These are phyloP conservation scores for Lavandula angustifolia DNA, from an alignment of 257 asterid species.

Conservation along the genomic window DNA sequence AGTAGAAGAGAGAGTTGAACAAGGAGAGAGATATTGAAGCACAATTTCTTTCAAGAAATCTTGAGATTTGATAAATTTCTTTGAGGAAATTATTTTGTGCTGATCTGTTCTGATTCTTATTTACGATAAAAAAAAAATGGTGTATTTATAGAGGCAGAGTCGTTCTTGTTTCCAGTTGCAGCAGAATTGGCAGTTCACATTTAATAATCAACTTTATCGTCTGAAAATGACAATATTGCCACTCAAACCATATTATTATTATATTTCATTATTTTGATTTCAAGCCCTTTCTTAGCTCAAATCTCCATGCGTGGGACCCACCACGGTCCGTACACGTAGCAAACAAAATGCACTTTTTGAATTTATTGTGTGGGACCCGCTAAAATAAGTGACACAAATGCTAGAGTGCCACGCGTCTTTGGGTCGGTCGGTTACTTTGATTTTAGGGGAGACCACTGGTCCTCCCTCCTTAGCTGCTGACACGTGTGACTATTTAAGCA, in stretches of 20 bases:
- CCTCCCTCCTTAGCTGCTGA: too few species aligned
- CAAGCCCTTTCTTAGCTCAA: too few species aligned
- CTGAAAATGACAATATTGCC: slow-evolving; percentile 27
- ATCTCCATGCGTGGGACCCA: slow-evolving; percentile 23
- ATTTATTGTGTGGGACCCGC: slow-evolving; percentile 33
- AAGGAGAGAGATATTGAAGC: background rate
- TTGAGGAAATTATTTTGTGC: slow-evolving; percentile 1
- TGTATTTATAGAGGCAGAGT: slow-evolving; percentile 39
- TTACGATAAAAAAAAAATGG: slow-evolving; percentile 10
- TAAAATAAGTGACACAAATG: background rate
- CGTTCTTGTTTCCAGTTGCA: slow-evolving; percentile 7
- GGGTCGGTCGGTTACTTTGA: too few species aligned
- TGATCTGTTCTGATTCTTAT: slow-evolving; percentile 21
- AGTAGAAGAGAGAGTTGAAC: background rate
- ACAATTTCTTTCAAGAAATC: background rate
- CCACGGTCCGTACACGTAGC: slow-evolving; percentile 1
- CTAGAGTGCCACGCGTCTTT: slow-evolving; percentile 32
- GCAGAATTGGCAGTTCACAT: slow-evolving; percentile 31
- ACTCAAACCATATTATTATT: too few species aligned
- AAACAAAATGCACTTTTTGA: slow-evolving; percentile 36
- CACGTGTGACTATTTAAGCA: background rate
- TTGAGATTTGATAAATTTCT: background rate
- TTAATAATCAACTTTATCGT: slow-evolving; percentile 34
- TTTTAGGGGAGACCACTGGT: too few species aligned
- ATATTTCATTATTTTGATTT: too few species aligned